Evolutionary conservation across 805 yeast species (phyloP).

Genomic region (Candida mattraensis): DNA sequence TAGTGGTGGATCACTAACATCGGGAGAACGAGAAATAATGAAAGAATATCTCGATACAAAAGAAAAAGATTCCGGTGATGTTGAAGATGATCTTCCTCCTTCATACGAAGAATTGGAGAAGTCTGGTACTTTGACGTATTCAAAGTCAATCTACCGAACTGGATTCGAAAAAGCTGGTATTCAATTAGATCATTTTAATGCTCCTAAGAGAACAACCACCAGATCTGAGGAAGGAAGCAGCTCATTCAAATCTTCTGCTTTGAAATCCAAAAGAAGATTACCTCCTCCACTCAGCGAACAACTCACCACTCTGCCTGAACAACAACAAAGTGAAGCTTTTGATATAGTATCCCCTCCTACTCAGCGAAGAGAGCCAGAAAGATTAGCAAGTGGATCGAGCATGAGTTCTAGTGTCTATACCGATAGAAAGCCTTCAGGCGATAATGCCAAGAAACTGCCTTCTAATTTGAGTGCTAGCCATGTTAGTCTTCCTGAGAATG

Average conservation of each 20-base stretch:
- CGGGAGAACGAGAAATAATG: slow-evolving; percentile 23
- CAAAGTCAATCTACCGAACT: slow-evolving; percentile 35
- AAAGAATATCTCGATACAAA: slow-evolving; percentile 14
- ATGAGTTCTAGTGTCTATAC: slow-evolving; percentile 21
- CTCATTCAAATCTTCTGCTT: slow-evolving; percentile 1
- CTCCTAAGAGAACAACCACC: slow-evolving; percentile 6
- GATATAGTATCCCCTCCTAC: not conserved
- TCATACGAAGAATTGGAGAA: slow-evolving; percentile 35
- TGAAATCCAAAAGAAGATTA: slow-evolving; percentile 24
- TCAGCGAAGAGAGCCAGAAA: slow-evolving; percentile 1
- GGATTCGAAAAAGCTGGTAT: slow-evolving; percentile 39
- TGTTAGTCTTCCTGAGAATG: no score
- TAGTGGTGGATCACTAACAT: slow-evolving; percentile 26
- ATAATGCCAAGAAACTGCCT: not conserved
- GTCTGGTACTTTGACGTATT: slow-evolving; percentile 33
- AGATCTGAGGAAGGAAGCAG: slow-evolving; percentile 3
- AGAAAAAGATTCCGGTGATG: slow-evolving; percentile 8
- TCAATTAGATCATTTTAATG: slow-evolving; percentile 28
- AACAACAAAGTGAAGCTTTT: not conserved
- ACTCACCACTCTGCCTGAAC: slow-evolving; percentile 5
- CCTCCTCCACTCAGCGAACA: slow-evolving; percentile 26
- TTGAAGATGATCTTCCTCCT: slow-evolving; percentile 30
- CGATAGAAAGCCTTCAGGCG: slow-evolving; percentile 6
- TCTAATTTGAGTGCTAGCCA: slow-evolving; percentile 1
- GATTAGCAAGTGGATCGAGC: slow-evolving; percentile 16